phyloP scores from a whole-genome alignment of 306 rosid species.

The Lithocarpus polystachyus region DNA sequence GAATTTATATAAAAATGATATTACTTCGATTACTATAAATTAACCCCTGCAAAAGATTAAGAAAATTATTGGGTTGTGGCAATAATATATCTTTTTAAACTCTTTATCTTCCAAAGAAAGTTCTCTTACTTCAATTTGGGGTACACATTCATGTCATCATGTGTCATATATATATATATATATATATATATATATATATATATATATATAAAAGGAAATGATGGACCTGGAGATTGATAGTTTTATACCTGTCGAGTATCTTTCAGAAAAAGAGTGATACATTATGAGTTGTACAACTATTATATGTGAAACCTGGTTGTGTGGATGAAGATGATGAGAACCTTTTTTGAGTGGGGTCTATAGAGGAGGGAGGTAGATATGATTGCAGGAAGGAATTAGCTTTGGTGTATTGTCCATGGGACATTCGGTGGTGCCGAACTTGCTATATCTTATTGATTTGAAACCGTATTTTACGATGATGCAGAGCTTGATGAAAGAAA shows the following conservation, averaged over 20 bases:
- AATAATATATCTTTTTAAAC: no score
- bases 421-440: conserved; percentile 17
- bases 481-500: background rate
- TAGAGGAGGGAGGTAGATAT: background rate
- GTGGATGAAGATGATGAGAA: conserved; percentile 17
- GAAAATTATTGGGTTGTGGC: no score
- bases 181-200: no score
- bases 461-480: conserved; percentile 25
- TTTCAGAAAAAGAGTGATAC: background rate
- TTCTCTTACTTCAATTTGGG: background rate
- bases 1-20: no score
- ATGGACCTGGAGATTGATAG: conserved; percentile 22
- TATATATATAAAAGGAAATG: no score
- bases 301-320: conserved; percentile 4
- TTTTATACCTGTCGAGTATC: conserved; percentile 21
- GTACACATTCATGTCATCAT: background rate
- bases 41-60: no score
- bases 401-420: background rate
- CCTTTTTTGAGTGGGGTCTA: conserved; percentile 9
- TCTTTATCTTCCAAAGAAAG: no score
- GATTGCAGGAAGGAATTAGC: background rate
- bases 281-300: background rate
- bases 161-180: no score
- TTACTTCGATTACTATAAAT: no score
- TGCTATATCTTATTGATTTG: conserved; percentile 1